Percentiles rank a stretch among this genome's conserved stretches.
phyloP scores from a whole-genome alignment of 192 early-diverging fungal species.

The Backusella luteola region DNA sequence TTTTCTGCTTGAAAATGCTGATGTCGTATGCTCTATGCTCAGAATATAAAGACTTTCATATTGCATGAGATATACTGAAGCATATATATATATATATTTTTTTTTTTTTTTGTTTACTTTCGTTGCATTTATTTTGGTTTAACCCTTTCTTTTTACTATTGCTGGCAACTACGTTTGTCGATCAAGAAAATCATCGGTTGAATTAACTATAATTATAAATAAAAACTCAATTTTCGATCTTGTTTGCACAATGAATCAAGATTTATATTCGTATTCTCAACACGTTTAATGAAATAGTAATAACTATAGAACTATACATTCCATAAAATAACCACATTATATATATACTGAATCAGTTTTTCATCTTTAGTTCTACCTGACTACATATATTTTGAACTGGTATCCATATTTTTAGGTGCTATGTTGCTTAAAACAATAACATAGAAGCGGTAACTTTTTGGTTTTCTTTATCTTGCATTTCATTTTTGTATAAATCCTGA shows the following conservation, averaged over 20 bases:
- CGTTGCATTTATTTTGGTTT: background rate
- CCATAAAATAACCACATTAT: no score
- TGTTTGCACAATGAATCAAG: background rate
- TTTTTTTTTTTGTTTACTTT: background rate
- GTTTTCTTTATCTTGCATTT: background rate
- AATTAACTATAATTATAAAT: background rate
- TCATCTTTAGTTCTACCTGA: no score
- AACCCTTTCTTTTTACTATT: background rate
- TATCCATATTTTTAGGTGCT: no score
- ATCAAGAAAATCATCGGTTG: background rate
- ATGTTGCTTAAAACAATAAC: no score
- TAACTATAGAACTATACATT: no score
- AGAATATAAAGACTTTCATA: background rate
- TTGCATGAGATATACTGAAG: no score
- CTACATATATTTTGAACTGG: no score
- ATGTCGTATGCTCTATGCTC: no score
- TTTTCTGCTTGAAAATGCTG: no score
- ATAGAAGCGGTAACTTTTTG: background rate
- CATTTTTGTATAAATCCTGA: no score
- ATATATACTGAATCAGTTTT: no score
- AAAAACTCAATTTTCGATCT: background rate
- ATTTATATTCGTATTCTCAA: background rate
- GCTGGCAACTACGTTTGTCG: background rate
- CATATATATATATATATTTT: no score
- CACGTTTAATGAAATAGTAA: background rate